Evolutionary conservation across 768 basidiomycete genomes (phyloP).

Genomic region (Steccherinum ochraceum): DNA sequence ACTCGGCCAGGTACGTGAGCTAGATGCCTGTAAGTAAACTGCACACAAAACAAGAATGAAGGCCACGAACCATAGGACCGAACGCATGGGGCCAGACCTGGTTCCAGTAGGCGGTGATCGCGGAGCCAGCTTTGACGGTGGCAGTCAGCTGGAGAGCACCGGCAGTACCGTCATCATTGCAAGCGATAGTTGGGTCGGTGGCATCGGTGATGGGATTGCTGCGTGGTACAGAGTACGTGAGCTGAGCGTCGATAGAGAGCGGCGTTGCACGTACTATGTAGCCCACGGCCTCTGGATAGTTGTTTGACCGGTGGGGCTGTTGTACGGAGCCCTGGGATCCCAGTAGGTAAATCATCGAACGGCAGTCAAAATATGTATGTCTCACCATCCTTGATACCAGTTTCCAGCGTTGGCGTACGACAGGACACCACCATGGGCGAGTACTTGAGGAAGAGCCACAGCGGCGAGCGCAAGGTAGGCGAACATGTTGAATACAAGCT

Average conservation of each 20-base stretch:
- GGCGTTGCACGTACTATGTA: conserved; percentile 27
- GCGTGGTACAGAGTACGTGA: too few species aligned
- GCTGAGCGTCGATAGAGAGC: not conserved
- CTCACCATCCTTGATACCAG: conserved; percentile 28
- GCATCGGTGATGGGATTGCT: conserved; percentile 32
- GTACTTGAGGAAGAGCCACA: conserved; percentile 18
- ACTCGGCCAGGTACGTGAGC: conserved; percentile 35
- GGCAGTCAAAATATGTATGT: too few species aligned
- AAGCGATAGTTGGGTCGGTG: conserved; percentile 27
- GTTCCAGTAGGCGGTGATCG: conserved; percentile 37
- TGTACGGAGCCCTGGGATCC: conserved; percentile 28
- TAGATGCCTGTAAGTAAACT: conserved; percentile 14
- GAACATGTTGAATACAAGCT: too few species aligned
- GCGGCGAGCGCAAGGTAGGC: not conserved
- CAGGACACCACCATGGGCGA: conserved; percentile 36
- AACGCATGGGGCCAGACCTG: conserved; percentile 22
- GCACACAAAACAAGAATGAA: not conserved
- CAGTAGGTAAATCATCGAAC: too few species aligned
- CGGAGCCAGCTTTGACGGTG: conserved; percentile 30
- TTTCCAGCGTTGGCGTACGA: conserved; percentile 28
- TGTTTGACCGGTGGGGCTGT: conserved; percentile 32
- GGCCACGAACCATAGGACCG: conserved; percentile 18
- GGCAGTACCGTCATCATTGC: conserved; percentile 31
- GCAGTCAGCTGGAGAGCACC: conserved; percentile 29
- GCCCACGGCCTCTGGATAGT: conserved; percentile 36